Conservation (phyloP, 1,284 basidiomycete genomes). For the Agaricales sp. region DNA sequence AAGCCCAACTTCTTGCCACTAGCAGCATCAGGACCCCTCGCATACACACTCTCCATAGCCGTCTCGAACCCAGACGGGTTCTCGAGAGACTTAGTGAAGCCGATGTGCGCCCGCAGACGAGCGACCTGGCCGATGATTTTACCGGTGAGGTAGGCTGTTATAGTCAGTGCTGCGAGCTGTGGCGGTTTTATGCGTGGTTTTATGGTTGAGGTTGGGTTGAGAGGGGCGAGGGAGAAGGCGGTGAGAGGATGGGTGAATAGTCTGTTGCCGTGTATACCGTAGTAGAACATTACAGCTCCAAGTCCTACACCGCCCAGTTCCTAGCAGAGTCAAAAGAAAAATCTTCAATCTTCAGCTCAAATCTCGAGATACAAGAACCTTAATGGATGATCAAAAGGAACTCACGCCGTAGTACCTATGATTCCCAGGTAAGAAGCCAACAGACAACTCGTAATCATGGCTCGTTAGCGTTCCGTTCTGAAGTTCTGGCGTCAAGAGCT, state of each 20-base stretch:
- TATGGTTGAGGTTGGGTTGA: background rate
- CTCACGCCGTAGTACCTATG: conserved; percentile 24
- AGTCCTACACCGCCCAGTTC: background rate
- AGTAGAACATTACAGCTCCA: background rate
- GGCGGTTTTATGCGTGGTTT: background rate
- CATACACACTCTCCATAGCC: background rate
- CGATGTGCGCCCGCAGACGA: background rate
- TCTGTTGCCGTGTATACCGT: background rate
- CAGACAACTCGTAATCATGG: conserved; percentile 44
- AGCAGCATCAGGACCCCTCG: background rate
- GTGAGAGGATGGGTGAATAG: background rate
- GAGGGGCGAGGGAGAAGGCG: background rate
- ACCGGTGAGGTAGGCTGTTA: background rate
- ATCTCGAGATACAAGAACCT: no score
- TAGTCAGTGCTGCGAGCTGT: background rate
- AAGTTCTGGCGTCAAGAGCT: conserved; percentile 46
- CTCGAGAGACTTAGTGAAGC: background rate
- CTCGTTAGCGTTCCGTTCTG: conserved; percentile 41
- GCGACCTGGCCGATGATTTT: background rate
- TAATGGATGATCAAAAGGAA: background rate
- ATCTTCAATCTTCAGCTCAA: no score
- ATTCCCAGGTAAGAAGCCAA: conserved; percentile 36
- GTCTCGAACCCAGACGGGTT: background rate
- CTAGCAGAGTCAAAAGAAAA: background rate
- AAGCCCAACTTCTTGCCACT: background rate